Evolutionary conservation across 352 stramenopile species (phyloP), one percentile per base, ranked within the genome.

Genomic region (Phytopythium vexans): DNA sequence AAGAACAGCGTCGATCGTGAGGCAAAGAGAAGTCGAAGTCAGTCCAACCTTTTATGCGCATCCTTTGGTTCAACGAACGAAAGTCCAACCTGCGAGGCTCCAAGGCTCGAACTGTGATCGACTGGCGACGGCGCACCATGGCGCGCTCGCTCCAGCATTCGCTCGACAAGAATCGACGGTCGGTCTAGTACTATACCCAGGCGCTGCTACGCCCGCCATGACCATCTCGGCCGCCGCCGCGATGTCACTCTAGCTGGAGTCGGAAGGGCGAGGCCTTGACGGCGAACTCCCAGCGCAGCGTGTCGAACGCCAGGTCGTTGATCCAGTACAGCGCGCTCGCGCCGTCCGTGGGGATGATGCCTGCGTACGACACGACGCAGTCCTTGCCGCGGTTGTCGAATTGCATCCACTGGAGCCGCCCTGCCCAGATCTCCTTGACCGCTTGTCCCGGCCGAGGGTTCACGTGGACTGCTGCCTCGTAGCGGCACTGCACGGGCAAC

Each of bases 271-370:
- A 66, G 1, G 66, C 72, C 46, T 68, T 58, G 12, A 82, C 49
- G 8, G 56, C 50, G 37, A 52, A 61, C 39, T 82, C 72, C 72
- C 72, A 82, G 8, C 68, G 62, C 37, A 78, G 56, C 39, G 64
- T 66, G 15, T 76, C 10, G 43, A 70, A 62, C 32, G 78, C 46
- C 34, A 74, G 68, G 46, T 77, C 72, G 10, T 74, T 56, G 36
- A 70, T 61, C 72, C 72, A 82, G 49, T 72, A 78, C 43, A 59
- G 52, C 16, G 57, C 61, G 49, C 64, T 82, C 51, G 70, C 46
- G 15, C 68, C 68, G 3, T 78, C 66, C 2, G 68, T 72, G 0
- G 68, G 72, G 1, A 56, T 56, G 35, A 70, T 39, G 32, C 72
- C 72, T 16, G 54, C 58, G 54, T 78, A 78, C 32, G 56, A 61